phyloP scores from a whole-genome alignment of 2,329 filamentous ascomycete species.

The Alternaria sp. region DNA sequence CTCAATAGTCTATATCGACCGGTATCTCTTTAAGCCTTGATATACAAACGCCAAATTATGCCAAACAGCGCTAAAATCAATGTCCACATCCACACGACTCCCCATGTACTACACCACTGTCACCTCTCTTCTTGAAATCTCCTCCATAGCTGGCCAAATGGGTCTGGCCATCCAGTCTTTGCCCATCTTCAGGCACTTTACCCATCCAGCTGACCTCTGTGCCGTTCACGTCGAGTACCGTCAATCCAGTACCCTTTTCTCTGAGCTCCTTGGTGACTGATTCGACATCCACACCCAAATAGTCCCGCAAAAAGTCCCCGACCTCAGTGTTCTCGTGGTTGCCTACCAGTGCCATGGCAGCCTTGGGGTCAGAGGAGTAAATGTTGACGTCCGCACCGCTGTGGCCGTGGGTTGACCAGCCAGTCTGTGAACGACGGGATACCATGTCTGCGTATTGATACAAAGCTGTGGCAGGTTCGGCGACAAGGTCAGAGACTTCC shows the following conservation, averaged over 20 bases:
- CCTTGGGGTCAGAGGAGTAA: slow-evolving; percentile 78
- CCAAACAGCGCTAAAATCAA: slow-evolving; percentile 15
- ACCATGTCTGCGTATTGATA: slow-evolving; percentile 84
- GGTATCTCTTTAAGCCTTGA: not conserved
- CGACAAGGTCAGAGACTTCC: slow-evolving; percentile 74
- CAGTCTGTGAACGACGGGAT: slow-evolving; percentile 85
- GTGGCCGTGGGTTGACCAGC: slow-evolving; percentile 95
- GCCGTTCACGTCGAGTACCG: slow-evolving; percentile 38
- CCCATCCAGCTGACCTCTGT: slow-evolving; percentile 55
- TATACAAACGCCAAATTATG: not conserved
- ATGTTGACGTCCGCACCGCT: slow-evolving; percentile 93
- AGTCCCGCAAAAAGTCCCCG: slow-evolving; percentile 80
- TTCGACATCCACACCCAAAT: slow-evolving; percentile 81
- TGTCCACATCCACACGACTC: slow-evolving; percentile 43
- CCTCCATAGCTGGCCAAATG: slow-evolving; percentile 53
- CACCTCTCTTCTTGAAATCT: slow-evolving; percentile 47
- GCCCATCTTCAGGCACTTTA: slow-evolving; percentile 49
- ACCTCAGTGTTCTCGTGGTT: slow-evolving; percentile 97
- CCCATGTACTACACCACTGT: slow-evolving; percentile 37
- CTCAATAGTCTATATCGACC: not conserved
- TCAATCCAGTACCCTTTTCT: slow-evolving; percentile 58
- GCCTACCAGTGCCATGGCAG: slow-evolving; percentile 72
- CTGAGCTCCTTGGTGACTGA: slow-evolving; percentile 79
- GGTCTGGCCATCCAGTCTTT: slow-evolving; percentile 58
- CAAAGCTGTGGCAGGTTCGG: slow-evolving; percentile 64